Conservation (phyloP, 2,329 filamentous ascomycete genomes). For the Paecilomyces sp. region DNA sequence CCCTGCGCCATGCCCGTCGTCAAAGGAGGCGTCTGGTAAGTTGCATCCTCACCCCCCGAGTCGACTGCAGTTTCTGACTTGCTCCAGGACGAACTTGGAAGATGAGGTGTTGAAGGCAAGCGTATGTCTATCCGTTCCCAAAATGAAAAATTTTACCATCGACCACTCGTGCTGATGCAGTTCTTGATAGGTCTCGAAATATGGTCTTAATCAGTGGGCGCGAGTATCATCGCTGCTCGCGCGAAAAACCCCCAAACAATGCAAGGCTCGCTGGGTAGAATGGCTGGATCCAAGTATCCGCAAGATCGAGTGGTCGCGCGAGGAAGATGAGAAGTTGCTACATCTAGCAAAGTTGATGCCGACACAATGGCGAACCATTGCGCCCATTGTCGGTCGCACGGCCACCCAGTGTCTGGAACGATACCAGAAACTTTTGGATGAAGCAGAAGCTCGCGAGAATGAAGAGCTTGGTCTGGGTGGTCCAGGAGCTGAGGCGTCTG, state of each 20-base stretch:
- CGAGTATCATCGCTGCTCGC: slow-evolving; percentile 94
- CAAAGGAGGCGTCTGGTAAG: slow-evolving; percentile 57
- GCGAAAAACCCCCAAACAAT: slow-evolving; percentile 97
- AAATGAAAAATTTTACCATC: background rate
- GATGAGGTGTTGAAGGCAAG: slow-evolving; percentile 97
- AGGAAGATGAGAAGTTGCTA: slow-evolving; percentile 95
- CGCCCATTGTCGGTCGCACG: slow-evolving; percentile 90
- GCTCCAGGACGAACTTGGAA: slow-evolving; percentile 56
- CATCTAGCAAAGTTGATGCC: slow-evolving; percentile 98
- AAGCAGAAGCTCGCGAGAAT: slow-evolving; percentile 83
- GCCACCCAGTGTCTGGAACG: slow-evolving; percentile 95
- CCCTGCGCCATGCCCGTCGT: slow-evolving; percentile 53
- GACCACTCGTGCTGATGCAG: background rate
- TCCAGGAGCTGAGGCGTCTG: slow-evolving; percentile 76
- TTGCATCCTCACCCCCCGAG: slow-evolving; percentile 2
- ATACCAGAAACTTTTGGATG: slow-evolving; percentile 92
- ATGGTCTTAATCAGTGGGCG: slow-evolving; percentile 95
- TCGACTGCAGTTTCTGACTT: slow-evolving; percentile 11
- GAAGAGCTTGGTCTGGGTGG: slow-evolving; percentile 76
- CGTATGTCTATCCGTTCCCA: slow-evolving; percentile 30
- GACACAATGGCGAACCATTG: slow-evolving; percentile 98
- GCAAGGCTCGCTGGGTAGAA: slow-evolving; percentile 96
- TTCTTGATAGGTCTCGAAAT: slow-evolving; percentile 62
- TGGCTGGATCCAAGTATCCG: slow-evolving; percentile 97
- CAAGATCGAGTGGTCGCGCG: slow-evolving; percentile 98